Percentiles rank a stretch among this genome's conserved stretches.
Evolutionary conservation across 2,329 filamentous ascomycete species (phyloP).

Genomic region (Raffaelea deltoideospora): DNA sequence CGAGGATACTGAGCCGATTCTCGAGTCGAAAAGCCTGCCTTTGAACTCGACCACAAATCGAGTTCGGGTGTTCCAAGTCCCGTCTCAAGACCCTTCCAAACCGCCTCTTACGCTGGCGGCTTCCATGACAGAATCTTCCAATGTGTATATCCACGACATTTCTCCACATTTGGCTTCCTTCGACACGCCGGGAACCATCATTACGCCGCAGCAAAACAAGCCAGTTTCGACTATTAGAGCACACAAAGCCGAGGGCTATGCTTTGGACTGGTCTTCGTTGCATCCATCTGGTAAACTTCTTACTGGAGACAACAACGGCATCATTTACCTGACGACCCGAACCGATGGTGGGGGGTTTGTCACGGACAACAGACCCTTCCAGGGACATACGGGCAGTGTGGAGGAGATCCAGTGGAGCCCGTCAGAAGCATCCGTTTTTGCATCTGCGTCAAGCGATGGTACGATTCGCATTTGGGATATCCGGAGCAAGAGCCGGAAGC

Average conservation of each 20-base stretch:
- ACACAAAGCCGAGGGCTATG: slow-evolving; percentile 90
- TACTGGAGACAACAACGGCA: slow-evolving; percentile 80
- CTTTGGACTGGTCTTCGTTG: slow-evolving; percentile 86
- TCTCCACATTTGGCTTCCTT: slow-evolving; percentile 80
- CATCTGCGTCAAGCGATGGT: slow-evolving; percentile 85
- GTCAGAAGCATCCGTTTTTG: slow-evolving; percentile 82
- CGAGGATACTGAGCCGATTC: slow-evolving; percentile 71
- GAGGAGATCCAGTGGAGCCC: slow-evolving; percentile 98
- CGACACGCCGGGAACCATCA: slow-evolving; percentile 68
- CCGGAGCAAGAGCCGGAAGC: slow-evolving; percentile 72
- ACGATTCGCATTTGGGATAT: slow-evolving; percentile 95
- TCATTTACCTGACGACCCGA: slow-evolving; percentile 77
- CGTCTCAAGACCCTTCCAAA: slow-evolving; percentile 51
- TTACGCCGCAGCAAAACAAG: slow-evolving; percentile 75
- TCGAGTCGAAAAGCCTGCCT: slow-evolving; percentile 83
- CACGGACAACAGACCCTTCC: slow-evolving; percentile 71
- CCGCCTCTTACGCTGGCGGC: slow-evolving; percentile 76
- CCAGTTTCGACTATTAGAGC: slow-evolving; percentile 75
- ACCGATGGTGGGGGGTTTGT: slow-evolving; percentile 81
- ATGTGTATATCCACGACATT: slow-evolving; percentile 88
- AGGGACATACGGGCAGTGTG: slow-evolving; percentile 69
- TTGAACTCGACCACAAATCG: slow-evolving; percentile 82
- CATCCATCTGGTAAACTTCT: slow-evolving; percentile 70
- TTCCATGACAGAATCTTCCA: slow-evolving; percentile 78
- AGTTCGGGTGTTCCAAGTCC: slow-evolving; percentile 72